Conservation (phyloP, 805 yeast species). For the Saccharomycopsis schoenii region DNA sequence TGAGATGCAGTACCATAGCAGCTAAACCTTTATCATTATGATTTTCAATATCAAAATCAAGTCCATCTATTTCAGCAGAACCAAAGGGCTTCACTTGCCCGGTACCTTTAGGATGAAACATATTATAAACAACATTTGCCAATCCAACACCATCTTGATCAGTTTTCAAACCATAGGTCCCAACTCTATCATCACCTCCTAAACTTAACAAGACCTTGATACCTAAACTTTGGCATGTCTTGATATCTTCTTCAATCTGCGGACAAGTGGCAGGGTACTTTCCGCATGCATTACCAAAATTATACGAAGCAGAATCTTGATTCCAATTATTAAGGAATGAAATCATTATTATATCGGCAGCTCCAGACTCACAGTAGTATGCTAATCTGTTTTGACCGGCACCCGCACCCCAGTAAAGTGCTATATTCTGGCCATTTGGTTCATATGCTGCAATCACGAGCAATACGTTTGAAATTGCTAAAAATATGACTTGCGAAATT, state of each 20-base stretch:
- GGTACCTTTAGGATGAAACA: constrained; percentile 42
- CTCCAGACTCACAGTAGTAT: constrained; percentile 42
- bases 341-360: constrained; percentile 35
- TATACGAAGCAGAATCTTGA: constrained; percentile 24
- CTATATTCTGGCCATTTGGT: constrained; percentile 34
- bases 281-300: constrained; percentile 36
- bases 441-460: constrained; percentile 8
- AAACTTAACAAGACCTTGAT: constrained; percentile 68
- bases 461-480: background rate
- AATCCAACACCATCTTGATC: constrained; percentile 65
- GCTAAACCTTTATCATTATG: constrained; percentile 38
- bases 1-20: constrained; percentile 32
- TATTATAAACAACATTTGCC: constrained; percentile 52
- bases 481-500: background rate
- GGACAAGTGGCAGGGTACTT: constrained; percentile 28
- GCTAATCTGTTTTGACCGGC: constrained; percentile 36
- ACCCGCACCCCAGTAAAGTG: constrained; percentile 57
- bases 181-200: constrained; percentile 55
- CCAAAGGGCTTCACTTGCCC: constrained; percentile 24
- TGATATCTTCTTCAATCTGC: constrained; percentile 54
- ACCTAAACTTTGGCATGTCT: constrained; percentile 68
- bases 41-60: constrained; percentile 23
- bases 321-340: constrained; percentile 25
- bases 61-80: constrained; percentile 15
- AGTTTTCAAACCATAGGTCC: constrained; percentile 72